A percentile compares a stretch with the other conserved stretches of the same genome.
These are phyloP conservation scores for Solanum corneliomulleri DNA, from an alignment of 257 asterid species.

Conservation along the genomic window DNA sequence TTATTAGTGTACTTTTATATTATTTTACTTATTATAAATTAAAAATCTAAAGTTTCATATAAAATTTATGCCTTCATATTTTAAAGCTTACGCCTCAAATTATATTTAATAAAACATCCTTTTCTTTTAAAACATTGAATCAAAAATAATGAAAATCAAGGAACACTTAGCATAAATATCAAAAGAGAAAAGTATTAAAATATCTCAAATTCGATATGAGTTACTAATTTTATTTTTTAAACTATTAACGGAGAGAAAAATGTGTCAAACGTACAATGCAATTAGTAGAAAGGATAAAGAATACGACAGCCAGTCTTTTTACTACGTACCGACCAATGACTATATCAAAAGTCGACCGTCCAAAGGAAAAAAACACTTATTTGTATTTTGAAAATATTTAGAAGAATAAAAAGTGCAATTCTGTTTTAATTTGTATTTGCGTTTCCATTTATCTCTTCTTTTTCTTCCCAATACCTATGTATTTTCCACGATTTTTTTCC, in stretches of 20 bases:
- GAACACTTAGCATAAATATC: not conserved
- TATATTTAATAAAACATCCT: no score
- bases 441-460: not conserved
- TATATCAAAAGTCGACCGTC: slow-evolving; percentile 29
- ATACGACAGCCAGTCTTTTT: not conserved
- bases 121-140: no score
- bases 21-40: no score
- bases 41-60: no score
- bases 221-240: no score
- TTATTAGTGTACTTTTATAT: no score
- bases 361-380: slow-evolving; percentile 30
- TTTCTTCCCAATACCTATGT: not conserved
- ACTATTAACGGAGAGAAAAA: not conserved
- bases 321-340: not conserved
- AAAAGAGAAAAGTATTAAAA: no score
- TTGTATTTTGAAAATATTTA: not conserved
- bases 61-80: not conserved
- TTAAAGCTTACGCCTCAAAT: not conserved
- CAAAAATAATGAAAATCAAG: not conserved
- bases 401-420: slow-evolving; percentile 11
- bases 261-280: not conserved
- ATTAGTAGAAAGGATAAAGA: not conserved
- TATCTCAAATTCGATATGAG: no score
- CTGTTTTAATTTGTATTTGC: slow-evolving; percentile 11
- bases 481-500: not conserved